These are phyloP conservation scores for Sorghum bicolor DNA, from an alignment of 176 grass and related monocot genomes.

Conservation along the genomic window DNA sequence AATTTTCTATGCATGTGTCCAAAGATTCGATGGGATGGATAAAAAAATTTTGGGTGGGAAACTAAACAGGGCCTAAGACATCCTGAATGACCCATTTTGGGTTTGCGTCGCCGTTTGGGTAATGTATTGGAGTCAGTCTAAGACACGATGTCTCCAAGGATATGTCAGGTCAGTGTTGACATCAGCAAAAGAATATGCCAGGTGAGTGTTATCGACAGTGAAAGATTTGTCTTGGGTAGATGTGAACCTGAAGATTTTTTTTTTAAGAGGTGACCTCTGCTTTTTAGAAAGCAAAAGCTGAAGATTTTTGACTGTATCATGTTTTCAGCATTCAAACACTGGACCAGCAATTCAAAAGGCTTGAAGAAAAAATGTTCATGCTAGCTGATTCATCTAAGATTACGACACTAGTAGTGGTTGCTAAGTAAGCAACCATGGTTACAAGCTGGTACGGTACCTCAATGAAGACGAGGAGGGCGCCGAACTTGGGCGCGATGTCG, in stretches of 20 bases:
- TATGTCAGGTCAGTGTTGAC: background rate
- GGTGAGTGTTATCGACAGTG: background rate
- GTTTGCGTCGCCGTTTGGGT: too few species aligned
- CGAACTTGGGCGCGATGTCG: slow-evolving; percentile 74
- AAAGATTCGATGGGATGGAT: too few species aligned
- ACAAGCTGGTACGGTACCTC: slow-evolving; percentile 41
- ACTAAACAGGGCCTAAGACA: too few species aligned
- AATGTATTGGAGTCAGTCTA: too few species aligned
- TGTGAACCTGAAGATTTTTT: background rate
- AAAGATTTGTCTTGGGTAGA: background rate
- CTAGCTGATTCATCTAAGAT: background rate
- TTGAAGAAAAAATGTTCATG: background rate
- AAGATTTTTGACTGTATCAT: background rate
- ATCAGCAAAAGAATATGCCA: background rate
- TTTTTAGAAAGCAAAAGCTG: too few species aligned
- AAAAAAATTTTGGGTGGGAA: too few species aligned
- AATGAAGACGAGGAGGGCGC: slow-evolving; percentile 85
- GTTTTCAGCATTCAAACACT: background rate
- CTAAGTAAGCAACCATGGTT: background rate
- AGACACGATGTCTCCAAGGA: too few species aligned
- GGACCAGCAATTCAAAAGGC: background rate
- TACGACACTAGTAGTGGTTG: background rate
- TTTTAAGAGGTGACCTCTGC: too few species aligned
- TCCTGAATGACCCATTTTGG: too few species aligned
- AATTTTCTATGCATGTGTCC: too few species aligned